Base-by-base conservation (phyloP, 2,329 filamentous ascomycete genomes). In the Nectriaceae sp. region DNA sequence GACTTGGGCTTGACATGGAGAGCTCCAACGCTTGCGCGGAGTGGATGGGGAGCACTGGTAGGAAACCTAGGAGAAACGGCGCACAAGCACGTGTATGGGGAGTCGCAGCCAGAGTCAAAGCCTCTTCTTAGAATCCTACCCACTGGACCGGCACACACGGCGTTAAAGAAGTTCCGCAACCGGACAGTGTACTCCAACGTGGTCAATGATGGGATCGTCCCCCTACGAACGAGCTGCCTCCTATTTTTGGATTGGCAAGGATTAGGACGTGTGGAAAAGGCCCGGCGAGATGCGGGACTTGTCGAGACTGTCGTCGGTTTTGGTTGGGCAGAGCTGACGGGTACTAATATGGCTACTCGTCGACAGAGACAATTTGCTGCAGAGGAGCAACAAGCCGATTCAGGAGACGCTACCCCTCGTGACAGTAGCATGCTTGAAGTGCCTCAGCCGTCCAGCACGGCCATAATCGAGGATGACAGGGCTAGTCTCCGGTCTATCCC, bases 161-260 rank as follows among this genome's bases (percentile, higher is more conserved):
- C 92, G 1, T 72, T 97, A 35, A 86, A 88, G 65, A 90, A 89
- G 70, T 97, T 97, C 68, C 79, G 90, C 19, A 96, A 95, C 66
- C 80, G 93, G 15, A 97, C 94, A 0, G 78, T 97, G 2, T 97
- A 97, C 67, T 96, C 92, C 2, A 97, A 97, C 62, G 92, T 97
- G 11, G 93, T 97, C 58, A 97, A 97, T 64, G 93, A 97, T 70
- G 93, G 92, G 3, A 97, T 99, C 58, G 94, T 99, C 4, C 94
- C 94, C 3, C 74, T 99, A 26, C 84, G 94, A 19, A 99, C 94
- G 4, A 97, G 93, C 54, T 99, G 93, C 68, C 75, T 99, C n/a
- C 73, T 99, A 5, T 99, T 99, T 63, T 75, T 99, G 2, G 94
- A 99, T 66, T 99, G 94, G 94, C 88, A 92, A 70, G 94, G 94